Percentiles rank a stretch among this genome's conserved stretches.
These are phyloP conservation scores for Diaporthe nobilis DNA, from an alignment of 2,329 filamentous ascomycete species.

Conservation along the genomic window DNA sequence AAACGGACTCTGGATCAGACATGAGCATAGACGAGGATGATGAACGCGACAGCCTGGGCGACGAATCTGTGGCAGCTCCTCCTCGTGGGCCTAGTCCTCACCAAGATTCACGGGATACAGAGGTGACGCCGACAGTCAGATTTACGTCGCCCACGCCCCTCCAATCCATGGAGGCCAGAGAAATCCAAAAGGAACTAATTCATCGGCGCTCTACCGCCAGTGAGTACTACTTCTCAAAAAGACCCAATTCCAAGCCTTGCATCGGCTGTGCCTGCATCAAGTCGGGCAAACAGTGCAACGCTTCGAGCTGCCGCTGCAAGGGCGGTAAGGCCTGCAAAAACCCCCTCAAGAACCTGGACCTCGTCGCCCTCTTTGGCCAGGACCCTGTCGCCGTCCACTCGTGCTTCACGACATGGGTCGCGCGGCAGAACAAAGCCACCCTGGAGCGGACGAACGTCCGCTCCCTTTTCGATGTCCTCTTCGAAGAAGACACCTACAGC, in stretches of 20 bases:
- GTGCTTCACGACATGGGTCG: conserved; percentile 37
- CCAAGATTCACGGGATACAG: not conserved
- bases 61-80: not conserved
- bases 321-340: conserved; percentile 19
- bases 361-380: conserved; percentile 33
- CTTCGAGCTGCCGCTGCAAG: conserved; percentile 29
- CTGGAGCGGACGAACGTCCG: conserved; percentile 1
- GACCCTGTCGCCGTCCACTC: conserved; percentile 16
- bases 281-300: conserved; percentile 9
- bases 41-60: not conserved
- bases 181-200: not conserved
- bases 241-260: not conserved
- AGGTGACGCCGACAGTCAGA: not conserved
- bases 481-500: not conserved
- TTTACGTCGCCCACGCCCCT: too few relatives aligned
- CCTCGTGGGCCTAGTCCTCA: not conserved
- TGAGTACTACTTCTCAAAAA: not conserved
- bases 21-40: conserved; percentile 35
- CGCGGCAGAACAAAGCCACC: not conserved
- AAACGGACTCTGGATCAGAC: conserved; percentile 20
- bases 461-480: conserved; percentile 20
- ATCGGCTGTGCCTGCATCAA: conserved; percentile 30
- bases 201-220: not conserved
- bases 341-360: conserved; percentile 30
- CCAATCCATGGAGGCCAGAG: not conserved